Base-by-base conservation (phyloP, 345 rosid genomes). In the Triadica sebifera region DNA sequence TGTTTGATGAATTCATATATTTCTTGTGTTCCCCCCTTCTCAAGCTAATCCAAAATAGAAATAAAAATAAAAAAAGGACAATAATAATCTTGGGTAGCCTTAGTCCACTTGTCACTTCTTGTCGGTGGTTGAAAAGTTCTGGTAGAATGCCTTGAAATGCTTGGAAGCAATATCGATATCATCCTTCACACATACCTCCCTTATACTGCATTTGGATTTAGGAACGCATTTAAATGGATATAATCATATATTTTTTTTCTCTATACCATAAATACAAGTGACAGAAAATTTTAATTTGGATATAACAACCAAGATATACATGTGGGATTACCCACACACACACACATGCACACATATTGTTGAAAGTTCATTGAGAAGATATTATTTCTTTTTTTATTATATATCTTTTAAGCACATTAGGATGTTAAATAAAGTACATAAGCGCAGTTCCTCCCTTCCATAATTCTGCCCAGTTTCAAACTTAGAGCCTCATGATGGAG, bases 121-220 rank as follows among this genome's bases (percentile, higher is more conserved):
- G 79, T 91, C 97, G 73, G 91, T 71, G 79, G 85, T 84, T 52
- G 97, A 89, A 84, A 92, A 92, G 70, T 80, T 77, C 76, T 72
- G 78, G 78, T 86, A 91, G 83, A 91, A 94, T 69, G 96, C 97
- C 85, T 87, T 94, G 86, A 94, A 95, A 87, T 95, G 97, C 76
- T 75, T 85, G 88, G 91, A 92, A 1, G 99, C 91, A 8, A 84
- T 89, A 81, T 90, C 95, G 73, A 91, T 78, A 75, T 95, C 97
- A 61, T 89, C 92, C 78, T 85, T 88, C 71, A 95, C 97, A 49
- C 98, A 94, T 57, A 87, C 83, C 77, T 94, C 97, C 83, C 98
- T 87, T 70, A 94, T 91, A 69, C 93, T 90, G 89, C 85, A 71
- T 55, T 47, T 46, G 12, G 43, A 39, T 25, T 41, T 3, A 41